These are phyloP conservation scores for Globisporangium canariense DNA, from an alignment of 352 stramenopile genomes.

Conservation along the genomic window DNA sequence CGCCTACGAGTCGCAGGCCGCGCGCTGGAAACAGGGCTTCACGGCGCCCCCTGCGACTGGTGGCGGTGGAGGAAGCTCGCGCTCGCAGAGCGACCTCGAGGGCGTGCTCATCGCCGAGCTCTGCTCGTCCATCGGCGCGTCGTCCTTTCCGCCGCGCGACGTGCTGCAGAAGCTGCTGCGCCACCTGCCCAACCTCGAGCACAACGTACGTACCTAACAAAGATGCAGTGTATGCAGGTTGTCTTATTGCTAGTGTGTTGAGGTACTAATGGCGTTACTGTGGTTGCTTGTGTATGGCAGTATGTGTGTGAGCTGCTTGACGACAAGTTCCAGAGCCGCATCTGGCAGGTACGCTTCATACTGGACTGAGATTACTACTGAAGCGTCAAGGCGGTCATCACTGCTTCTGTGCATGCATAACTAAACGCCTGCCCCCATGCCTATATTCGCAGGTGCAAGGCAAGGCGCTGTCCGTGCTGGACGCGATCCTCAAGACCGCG, in stretches of 20 bases:
- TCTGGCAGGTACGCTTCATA: slow-evolving; percentile 54
- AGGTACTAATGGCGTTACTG: neutral
- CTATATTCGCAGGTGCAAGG: slow-evolving; percentile 40
- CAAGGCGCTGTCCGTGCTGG: slow-evolving; percentile 76
- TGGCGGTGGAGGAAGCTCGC: slow-evolving; percentile 16
- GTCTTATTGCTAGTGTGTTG: neutral
- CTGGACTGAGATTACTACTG: neutral
- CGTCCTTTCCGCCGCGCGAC: slow-evolving; percentile 76
- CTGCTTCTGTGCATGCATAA: neutral
- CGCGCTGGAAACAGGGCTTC: slow-evolving; percentile 77
- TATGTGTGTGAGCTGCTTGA: slow-evolving; percentile 85
- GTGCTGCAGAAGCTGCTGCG: slow-evolving; percentile 75
- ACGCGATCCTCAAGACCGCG: slow-evolving; percentile 53
- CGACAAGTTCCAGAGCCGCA: slow-evolving; percentile 74
- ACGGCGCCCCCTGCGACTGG: slow-evolving; percentile 2
- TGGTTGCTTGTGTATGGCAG: slow-evolving; percentile 18
- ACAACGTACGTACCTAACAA: slow-evolving; percentile 32
- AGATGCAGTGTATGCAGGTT: neutral
- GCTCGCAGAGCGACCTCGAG: slow-evolving; percentile 50
- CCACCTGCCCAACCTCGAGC: slow-evolving; percentile 69
- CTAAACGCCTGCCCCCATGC: neutral
- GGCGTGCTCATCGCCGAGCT: slow-evolving; percentile 70
- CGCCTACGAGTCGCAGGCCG: slow-evolving; percentile 71
- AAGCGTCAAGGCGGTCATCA: neutral
- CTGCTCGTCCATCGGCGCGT: slow-evolving; percentile 74